Evolutionary conservation across 768 basidiomycete species (phyloP), one percentile per base, ranked within the genome.

Genomic region (Amanita pallidorosea): DNA sequence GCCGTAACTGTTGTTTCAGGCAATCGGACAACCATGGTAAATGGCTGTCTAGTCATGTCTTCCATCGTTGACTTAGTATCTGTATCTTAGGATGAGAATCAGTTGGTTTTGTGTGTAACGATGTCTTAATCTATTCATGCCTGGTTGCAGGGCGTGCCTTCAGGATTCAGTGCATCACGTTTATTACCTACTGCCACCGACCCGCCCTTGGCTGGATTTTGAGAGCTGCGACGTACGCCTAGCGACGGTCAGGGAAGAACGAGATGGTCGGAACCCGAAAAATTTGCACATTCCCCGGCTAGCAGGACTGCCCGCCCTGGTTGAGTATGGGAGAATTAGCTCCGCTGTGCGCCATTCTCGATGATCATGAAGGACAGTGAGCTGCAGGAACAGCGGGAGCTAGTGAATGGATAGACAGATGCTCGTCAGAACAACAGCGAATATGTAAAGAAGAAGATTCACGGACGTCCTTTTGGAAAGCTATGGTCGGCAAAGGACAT

Each of bases 281-380:
- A 17, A 27, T 15, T 45, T 45, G 6, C 17, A 45, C 27, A n/a
- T 15, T 45, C 40, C 40, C 40, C 43, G 27, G 17, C 43, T 29
- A 45, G 40, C 22, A 11, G 23, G 7, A 6, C 13, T 1, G 4
- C 22, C 41, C 13, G 2, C 43, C 27, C 27, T 29, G 15, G 25
- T 27, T 15, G 17, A 2, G 5, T 8, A 17, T 17, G 7, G 20
- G 43, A 44, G 4, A 17, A 27, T 0, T 17, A 31, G 27, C 8
- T 20, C 18, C 27, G 25, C 27, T 29, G 27, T 9, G 27, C 7
- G 3, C 22, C 9, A 13, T 41, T 41, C 11, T 45, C 44, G 47
- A 48, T 29, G 47, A 48, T 48, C 47, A 48, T 27, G 45, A 47
- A 35, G 45, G 35, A 34, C 29, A 45, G 33, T 18, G 35, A 47